Percentiles rank a stretch among this genome's conserved stretches.
Evolutionary conservation across 2,329 filamentous ascomycete genomes (phyloP).

Genomic region (Blastomyces silverae): DNA sequence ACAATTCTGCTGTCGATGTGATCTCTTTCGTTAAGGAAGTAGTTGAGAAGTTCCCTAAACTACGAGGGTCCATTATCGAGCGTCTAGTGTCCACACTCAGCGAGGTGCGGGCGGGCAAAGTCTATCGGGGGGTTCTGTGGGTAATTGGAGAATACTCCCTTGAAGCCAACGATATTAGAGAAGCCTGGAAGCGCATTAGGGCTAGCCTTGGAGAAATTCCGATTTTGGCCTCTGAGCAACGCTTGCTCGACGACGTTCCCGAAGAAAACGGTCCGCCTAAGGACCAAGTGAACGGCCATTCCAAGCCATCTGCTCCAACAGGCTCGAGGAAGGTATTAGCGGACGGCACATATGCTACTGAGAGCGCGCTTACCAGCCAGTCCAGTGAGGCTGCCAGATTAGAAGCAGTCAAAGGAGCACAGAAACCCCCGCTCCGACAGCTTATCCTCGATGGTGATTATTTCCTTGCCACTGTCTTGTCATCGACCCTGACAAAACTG

Average conservation of each 20-base stretch:
- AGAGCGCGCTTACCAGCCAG: slow-evolving; percentile 89
- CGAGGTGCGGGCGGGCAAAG: slow-evolving; percentile 93
- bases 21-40: slow-evolving; percentile 99
- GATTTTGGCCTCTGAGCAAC: slow-evolving; percentile 89
- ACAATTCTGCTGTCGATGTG: slow-evolving; percentile 90
- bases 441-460: slow-evolving; percentile 96
- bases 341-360: slow-evolving; percentile 95
- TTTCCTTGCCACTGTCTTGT: slow-evolving; percentile 90
- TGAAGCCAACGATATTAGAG: slow-evolving; percentile 86
- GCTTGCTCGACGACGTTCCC: slow-evolving; percentile 73
- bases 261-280: slow-evolving; percentile 60
- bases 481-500: slow-evolving; percentile 89
- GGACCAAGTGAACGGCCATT: slow-evolving; percentile 71
- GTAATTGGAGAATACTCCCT: slow-evolving; percentile 96
- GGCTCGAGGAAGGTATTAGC: slow-evolving; percentile 88
- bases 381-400: slow-evolving; percentile 83
- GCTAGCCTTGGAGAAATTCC: slow-evolving; percentile 93
- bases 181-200: slow-evolving; percentile 94
- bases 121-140: slow-evolving; percentile 94
- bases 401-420: slow-evolving; percentile 92
- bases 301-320: slow-evolving; percentile 66
- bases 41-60: slow-evolving; percentile 90
- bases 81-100: slow-evolving; percentile 82
- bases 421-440: slow-evolving; percentile 90
- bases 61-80: slow-evolving; percentile 79